Base-by-base conservation (phyloP, 208 protist genomes). In the Trypanosoma boissoni region DNA sequence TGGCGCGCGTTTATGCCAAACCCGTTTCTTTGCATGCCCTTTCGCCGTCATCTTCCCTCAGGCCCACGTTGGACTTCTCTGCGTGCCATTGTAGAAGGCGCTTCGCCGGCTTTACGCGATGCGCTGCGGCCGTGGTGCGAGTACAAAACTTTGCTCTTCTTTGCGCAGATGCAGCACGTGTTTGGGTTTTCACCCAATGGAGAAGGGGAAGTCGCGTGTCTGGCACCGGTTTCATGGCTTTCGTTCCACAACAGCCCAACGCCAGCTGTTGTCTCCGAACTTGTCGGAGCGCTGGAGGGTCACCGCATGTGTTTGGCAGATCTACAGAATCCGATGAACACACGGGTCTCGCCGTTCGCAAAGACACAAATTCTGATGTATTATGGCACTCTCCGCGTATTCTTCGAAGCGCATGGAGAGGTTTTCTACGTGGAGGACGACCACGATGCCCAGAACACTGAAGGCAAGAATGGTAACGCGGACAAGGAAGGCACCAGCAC, bases 161-260 rank as follows among this genome's bases (percentile, higher is more conserved):
- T 88, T 71, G 73, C 76, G 16, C 80, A 88, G 64, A 69, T 68
- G 68, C 76, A 84, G 68, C 80, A 88, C 27, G 56, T 49, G 10
- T 75, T 84, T 28, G 50, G 77, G 29, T 88, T 84, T 54, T 68
- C 80, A 10, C 64, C 76, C 28, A 52, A 67, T 14, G 58, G 65
- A 0, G 80, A 72, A 43, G 76, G 76, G 4, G 69, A 20, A 2
- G 52, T 83, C 3, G 46, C 51, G 24, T 60, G 62, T 34, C 7
- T 50, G 48, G 37, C 51, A 9, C 34, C 45, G 2, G 52, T 66
- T 3, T 58, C 52, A 4, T 58, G 48, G 48, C 37, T 76, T 6
- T 58, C 61, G 18, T 64, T 45, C n/a, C 70, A 72, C 6, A 69
- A 66, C 36, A 68, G 54, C 24, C 71, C 71, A 12, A 77, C 71